Base-by-base conservation (phyloP, 768 basidiomycete genomes). In the Mycena albidolilacea region DNA sequence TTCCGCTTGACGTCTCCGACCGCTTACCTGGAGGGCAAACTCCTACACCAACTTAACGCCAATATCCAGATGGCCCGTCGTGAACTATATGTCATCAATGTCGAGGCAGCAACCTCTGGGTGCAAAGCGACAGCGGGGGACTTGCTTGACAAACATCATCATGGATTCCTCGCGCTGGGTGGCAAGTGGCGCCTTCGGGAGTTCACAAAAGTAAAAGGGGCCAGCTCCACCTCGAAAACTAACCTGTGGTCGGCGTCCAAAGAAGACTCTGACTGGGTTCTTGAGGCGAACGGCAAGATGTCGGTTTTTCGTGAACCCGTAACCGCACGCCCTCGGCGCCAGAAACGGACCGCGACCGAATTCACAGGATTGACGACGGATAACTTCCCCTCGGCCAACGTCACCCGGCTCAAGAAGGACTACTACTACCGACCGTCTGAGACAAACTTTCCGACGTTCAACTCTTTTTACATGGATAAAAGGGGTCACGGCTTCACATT, bases 71-170 rank as follows among this genome's bases (percentile, higher is more conserved):
- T 67, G 35, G 58, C 67, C n/a, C 57, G 44, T 48, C 67, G 58
- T 37, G 46, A 60, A n/a, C 58, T 67, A 3, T 67, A 67, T 19
- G 46, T 48, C 35, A 60, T 59, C 35, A 67, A 59, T 39, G 35
- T 46, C 30, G 30, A 37, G n/a, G 19, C 39, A 3, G 57, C 58
- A 50, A 21, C 44, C 11, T 46, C 67, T 38, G 67, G 67, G 44
- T 67, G 67, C 58, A 59, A 60, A 67, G 67, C 67, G n/a, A 67
- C 67, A 38, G 66, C 66, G 3, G 17, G 39, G 41, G 55, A 58
- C 43, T 15, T 46, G 14, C 46, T 46, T 17, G 46, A 46, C 10
- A 46, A 46, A 4, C 30, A 30, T 30, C 30, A 30, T 30, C 30
- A 30, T 30, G 30, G 30, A 30, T 30, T 30, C 30, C 30, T 30